These are phyloP conservation scores for Globisporangium alternatum DNA, from an alignment of 352 stramenopile species.

Conservation along the genomic window DNA sequence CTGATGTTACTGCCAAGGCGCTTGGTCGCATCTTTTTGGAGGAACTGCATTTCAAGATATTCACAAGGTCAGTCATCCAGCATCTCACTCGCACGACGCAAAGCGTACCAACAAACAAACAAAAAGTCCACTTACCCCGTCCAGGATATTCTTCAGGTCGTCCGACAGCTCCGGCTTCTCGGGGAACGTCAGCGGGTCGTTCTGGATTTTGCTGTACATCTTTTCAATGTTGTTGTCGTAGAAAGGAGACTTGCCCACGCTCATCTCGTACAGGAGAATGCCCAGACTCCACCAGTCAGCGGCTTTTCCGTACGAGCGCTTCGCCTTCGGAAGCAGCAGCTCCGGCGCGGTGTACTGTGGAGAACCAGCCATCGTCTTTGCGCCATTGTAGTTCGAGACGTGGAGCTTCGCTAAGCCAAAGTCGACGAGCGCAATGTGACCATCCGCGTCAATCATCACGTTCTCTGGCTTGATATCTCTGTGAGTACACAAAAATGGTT, in stretches of 20 bases:
- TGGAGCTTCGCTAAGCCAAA: constrained; percentile 94
- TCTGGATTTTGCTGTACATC: constrained; percentile 93
- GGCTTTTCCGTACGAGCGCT: constrained; percentile 85
- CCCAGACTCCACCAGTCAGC: constrained; percentile 90
- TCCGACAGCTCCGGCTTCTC: constrained; percentile 61
- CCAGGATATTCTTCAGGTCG: constrained; percentile 79
- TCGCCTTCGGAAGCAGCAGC: constrained; percentile 78
- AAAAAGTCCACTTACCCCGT: constrained; percentile 34
- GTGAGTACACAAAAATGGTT: neutral
- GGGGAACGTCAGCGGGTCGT: constrained; percentile 79
- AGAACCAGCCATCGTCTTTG: constrained; percentile 87
- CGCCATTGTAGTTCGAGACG: constrained; percentile 87
- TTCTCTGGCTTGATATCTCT: constrained; percentile 97
- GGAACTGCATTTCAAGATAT: constrained; percentile 34
- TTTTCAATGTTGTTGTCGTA: constrained; percentile 93
- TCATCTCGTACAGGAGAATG: constrained; percentile 93
- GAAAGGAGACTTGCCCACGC: constrained; percentile 90
- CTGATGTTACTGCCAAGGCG: constrained; percentile 86
- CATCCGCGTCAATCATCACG: constrained; percentile 94
- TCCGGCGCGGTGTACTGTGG: constrained; percentile 87
- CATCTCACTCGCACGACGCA: neutral
- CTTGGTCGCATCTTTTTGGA: constrained; percentile 87
- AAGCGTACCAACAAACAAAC: neutral
- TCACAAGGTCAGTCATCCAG: constrained; percentile 1
- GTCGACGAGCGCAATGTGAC: constrained; percentile 94